These are phyloP conservation scores for Starmerella etchellsii DNA, from an alignment of 805 yeast genomes.

Conservation along the genomic window DNA sequence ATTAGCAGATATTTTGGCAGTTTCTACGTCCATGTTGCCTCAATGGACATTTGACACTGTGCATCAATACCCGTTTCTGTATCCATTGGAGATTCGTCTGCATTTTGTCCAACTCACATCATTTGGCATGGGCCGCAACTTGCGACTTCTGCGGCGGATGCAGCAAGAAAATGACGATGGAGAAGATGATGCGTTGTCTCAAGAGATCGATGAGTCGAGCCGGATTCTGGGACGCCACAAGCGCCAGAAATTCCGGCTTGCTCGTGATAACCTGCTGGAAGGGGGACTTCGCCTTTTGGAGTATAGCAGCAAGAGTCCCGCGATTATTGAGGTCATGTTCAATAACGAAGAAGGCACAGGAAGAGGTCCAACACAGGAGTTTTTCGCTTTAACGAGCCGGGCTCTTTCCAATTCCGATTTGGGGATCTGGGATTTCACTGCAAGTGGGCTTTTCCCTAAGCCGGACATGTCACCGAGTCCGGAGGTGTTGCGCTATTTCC, in stretches of 20 bases:
- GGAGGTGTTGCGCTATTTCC: conserved; percentile 37
- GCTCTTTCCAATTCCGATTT: conserved; percentile 50
- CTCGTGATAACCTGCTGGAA: conserved; percentile 54
- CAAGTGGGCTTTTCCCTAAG: conserved; percentile 57
- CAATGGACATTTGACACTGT: conserved; percentile 72
- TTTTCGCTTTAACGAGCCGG: conserved; percentile 67
- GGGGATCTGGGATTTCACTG: conserved; percentile 53
- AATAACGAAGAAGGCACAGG: conserved; percentile 93
- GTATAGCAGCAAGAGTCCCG: conserved; percentile 65
- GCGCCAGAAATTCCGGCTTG: conserved; percentile 66
- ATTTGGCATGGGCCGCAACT: conserved; percentile 50
- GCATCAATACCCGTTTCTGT: conserved; percentile 61
- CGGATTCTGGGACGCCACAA: conserved; percentile 51
- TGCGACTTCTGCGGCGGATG: conserved; percentile 72
- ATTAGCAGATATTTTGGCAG: conserved; percentile 75
- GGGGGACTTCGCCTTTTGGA: conserved; percentile 71
- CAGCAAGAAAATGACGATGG: conserved; percentile 31
- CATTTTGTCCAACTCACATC: conserved; percentile 76
- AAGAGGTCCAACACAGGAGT: conserved; percentile 88
- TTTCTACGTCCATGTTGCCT: conserved; percentile 77
- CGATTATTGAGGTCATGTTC: conserved; percentile 74
- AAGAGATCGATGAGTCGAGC: conserved; percentile 12
- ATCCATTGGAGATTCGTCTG: conserved; percentile 70
- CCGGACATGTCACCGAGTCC: conserved; percentile 8
- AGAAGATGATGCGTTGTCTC: conserved; percentile 12